Base-by-base conservation (phyloP, 495 filamentous ascomycete genomes). In the Halenospora varia region DNA sequence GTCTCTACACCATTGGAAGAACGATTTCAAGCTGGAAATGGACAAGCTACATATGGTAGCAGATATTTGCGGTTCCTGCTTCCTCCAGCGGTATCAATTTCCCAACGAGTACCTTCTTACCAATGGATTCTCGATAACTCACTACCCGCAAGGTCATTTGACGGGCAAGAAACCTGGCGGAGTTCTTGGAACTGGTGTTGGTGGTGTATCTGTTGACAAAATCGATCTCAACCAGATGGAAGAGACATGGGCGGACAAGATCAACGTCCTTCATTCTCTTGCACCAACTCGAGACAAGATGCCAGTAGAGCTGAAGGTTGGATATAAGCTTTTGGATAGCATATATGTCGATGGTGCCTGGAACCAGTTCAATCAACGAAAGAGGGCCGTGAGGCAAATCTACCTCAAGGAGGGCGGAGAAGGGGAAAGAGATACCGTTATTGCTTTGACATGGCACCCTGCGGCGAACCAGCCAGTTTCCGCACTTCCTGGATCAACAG, bases 1-100 rank as follows among this genome's bases (percentile, higher is more conserved):
- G 1, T 76, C 78, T 4, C 73, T 87, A 11, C 82, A 85, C 62
- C 81, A 84, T 69, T 85, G 82, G 77, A 80, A 82, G 25, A 55
- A 62, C 22, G 62, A 56, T 10, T 46, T 23, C 2, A 41, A 23
- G 10, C 61, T 84, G 62, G 72, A 77, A 39, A 75, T 77, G 52
- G 72, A 78, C 45, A 75, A 76, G 48, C 73, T 75, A 47, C 68
- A 71, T 52, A 35, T 66, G 9, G 70, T 85, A n/a, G 68, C 80
- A 24, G 72, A 79, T 42, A 64, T 81, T 1, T 87, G 82, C 60
- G 82, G 80, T 23, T 63, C 65, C 13, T 85, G 81, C 53, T 75
- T 84, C 42, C 65, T 85, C 49, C 79, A 81, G 55, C 75, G 81
- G 26, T 87, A 76, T 72, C 68, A 73, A n/a, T 85, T 85, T 53